phyloP scores from a whole-genome alignment of 768 basidiomycete species.

The Atractiella rhizophila region DNA sequence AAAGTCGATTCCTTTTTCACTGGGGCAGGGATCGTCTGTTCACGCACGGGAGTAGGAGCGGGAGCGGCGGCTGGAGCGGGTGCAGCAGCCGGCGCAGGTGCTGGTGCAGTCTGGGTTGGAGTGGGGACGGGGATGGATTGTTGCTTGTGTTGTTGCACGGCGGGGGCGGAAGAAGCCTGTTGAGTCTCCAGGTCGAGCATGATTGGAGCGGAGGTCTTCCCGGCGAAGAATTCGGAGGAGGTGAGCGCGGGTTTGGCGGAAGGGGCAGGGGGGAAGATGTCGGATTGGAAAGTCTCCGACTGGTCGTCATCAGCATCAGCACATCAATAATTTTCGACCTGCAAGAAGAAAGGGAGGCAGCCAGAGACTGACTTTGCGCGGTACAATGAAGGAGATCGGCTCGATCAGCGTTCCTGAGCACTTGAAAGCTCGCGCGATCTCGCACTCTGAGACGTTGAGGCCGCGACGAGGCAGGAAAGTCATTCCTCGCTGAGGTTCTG shows the following conservation, averaged over 20 bases:
- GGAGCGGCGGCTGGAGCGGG: conserved; percentile 18
- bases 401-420: conserved; percentile 36
- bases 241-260: conserved; percentile 53
- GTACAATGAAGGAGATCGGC: conserved; percentile 83
- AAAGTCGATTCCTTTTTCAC: conserved; percentile 5
- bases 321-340: conserved; percentile 1
- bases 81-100: conserved; percentile 18
- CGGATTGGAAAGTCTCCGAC: conserved; percentile 89
- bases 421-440: conserved; percentile 88
- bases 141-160: conserved; percentile 11
- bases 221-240: conserved; percentile 61
- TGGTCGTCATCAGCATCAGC: conserved; percentile 19
- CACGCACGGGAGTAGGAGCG: conserved; percentile 21
- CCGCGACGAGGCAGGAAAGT: conserved; percentile 84
- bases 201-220: conserved; percentile 53
- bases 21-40: conserved; percentile 7
- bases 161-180: conserved; percentile 14
- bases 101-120: conserved; percentile 19
- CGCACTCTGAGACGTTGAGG: conserved; percentile 67
- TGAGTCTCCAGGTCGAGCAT: conserved; percentile 43
- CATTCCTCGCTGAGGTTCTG: conserved; percentile 87
- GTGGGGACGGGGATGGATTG: conserved; percentile 19
- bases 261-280: conserved; percentile 81
- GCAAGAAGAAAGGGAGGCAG: not conserved
- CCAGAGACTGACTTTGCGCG: conserved; percentile 43